Conservation (phyloP, 2,329 filamentous ascomycete genomes). For the Penicillium sp. region DNA sequence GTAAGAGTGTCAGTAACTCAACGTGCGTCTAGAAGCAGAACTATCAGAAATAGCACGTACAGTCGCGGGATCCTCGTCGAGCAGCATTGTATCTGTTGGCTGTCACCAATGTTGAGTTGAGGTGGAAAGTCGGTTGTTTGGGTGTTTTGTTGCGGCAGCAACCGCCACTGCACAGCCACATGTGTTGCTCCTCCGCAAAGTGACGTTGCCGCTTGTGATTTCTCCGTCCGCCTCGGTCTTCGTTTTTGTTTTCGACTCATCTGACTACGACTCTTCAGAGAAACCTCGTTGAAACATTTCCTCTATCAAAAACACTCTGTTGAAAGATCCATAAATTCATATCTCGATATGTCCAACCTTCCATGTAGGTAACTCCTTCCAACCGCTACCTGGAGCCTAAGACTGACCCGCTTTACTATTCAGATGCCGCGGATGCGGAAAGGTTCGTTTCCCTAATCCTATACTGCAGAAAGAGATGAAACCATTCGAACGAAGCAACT, state of each 20-base stretch:
- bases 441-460: conserved; percentile 55
- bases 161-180: conserved; percentile 42
- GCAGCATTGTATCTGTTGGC: conserved; percentile 67
- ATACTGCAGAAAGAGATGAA: background rate
- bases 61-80: conserved; percentile 86
- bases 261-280: background rate
- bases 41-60: conserved; percentile 49
- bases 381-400: conserved; percentile 1
- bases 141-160: conserved; percentile 39
- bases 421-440: conserved; percentile 97
- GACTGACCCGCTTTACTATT: conserved; percentile 14
- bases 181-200: conserved; percentile 28
- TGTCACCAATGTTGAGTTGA: background rate
- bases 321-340: background rate
- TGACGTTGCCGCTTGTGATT: conserved; percentile 25
- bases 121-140: conserved; percentile 19
- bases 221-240: conserved; percentile 8
- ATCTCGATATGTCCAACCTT: conserved; percentile 45
- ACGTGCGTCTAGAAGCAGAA: no score
- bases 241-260: background rate
- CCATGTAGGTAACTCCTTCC: conserved; percentile 43
- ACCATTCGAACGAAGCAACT: conserved; percentile 1
- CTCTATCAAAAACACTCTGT: background rate
- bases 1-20: conserved; percentile 36
- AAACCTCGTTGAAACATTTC: background rate